Evolutionary conservation across 2,329 filamentous ascomycete species (phyloP).

Genomic region (Neoarthrinium moseri): DNA sequence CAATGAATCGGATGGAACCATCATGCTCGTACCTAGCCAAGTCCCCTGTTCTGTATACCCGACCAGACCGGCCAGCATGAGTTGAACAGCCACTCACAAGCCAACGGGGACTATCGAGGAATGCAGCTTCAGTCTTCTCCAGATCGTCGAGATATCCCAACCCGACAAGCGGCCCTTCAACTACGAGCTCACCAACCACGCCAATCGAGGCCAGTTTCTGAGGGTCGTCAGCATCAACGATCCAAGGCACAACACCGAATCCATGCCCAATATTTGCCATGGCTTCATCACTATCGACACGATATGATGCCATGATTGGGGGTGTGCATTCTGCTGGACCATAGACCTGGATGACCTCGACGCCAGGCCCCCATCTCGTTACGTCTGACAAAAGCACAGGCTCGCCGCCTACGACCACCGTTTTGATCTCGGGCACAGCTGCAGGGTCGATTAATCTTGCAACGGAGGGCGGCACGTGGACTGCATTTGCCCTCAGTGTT

Average conservation of each 20-base stretch:
- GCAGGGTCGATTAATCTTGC: not conserved
- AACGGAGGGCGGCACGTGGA: not conserved
- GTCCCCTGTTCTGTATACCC: constrained; percentile 39
- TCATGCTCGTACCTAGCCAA: constrained; percentile 32
- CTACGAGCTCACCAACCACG: constrained; percentile 16
- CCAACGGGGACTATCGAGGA: constrained; percentile 39
- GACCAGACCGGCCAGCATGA: constrained; percentile 9
- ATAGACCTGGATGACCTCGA: not conserved
- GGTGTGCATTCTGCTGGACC: not conserved
- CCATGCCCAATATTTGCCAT: not conserved
- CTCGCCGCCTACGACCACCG: not conserved
- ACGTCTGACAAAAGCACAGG: not conserved
- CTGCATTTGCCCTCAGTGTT: not conserved
- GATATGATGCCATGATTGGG: no score
- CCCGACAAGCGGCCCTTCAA: constrained; percentile 37
- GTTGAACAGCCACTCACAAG: constrained; percentile 16
- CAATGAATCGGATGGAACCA: constrained; percentile 23
- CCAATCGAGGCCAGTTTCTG: constrained; percentile 13
- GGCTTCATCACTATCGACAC: not conserved
- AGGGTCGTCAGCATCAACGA: constrained; percentile 12
- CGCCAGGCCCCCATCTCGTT: not conserved
- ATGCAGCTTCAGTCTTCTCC: constrained; percentile 38
- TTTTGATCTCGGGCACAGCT: not conserved
- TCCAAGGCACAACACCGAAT: constrained; percentile 9
- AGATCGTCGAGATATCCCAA: constrained; percentile 43